These are phyloP conservation scores for Juncus effusus DNA, from an alignment of 176 grass and related monocot species.

Conservation along the genomic window DNA sequence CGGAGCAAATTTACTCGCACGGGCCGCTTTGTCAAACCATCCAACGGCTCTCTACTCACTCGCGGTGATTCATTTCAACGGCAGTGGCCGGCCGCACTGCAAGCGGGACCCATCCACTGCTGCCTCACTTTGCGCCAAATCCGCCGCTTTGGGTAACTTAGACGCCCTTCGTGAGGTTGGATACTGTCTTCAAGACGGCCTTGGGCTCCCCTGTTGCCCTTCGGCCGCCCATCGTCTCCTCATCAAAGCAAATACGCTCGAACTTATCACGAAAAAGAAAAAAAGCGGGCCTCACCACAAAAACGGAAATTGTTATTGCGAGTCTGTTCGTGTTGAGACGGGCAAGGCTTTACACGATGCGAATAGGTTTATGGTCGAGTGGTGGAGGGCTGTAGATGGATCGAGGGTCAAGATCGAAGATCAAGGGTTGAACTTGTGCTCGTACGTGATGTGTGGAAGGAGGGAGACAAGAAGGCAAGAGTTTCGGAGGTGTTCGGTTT, in stretches of 20 bases:
- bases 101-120: slow-evolving; percentile 53
- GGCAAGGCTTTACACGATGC: slow-evolving; percentile 27
- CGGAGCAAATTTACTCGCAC: slow-evolving; percentile 42
- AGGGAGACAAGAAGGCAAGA: slow-evolving; percentile 56
- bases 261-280: slow-evolving; percentile 28
- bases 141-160: slow-evolving; percentile 54
- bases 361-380: slow-evolving; percentile 59
- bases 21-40: slow-evolving; percentile 42
- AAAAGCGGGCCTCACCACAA: not conserved
- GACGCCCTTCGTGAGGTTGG: slow-evolving; percentile 72
- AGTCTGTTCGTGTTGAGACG: slow-evolving; percentile 5
- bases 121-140: slow-evolving; percentile 49
- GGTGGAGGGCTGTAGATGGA: slow-evolving; percentile 30
- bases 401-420: too few relatives aligned
- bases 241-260: slow-evolving; percentile 47
- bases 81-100: slow-evolving; percentile 47
- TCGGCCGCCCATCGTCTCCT: slow-evolving; percentile 44
- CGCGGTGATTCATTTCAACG: slow-evolving; percentile 69
- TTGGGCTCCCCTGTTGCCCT: slow-evolving; percentile 48
- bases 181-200: slow-evolving; percentile 73
- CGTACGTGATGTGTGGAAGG: slow-evolving; percentile 44
- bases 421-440: slow-evolving; percentile 35
- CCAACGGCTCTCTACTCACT: slow-evolving; percentile 53
- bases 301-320: slow-evolving; percentile 5
- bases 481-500: slow-evolving; percentile 64